Evolutionary conservation across 495 filamentous ascomycete genomes (phyloP), one percentile per base, ranked within the genome.

Genomic region (Aspergillus avenaceus): DNA sequence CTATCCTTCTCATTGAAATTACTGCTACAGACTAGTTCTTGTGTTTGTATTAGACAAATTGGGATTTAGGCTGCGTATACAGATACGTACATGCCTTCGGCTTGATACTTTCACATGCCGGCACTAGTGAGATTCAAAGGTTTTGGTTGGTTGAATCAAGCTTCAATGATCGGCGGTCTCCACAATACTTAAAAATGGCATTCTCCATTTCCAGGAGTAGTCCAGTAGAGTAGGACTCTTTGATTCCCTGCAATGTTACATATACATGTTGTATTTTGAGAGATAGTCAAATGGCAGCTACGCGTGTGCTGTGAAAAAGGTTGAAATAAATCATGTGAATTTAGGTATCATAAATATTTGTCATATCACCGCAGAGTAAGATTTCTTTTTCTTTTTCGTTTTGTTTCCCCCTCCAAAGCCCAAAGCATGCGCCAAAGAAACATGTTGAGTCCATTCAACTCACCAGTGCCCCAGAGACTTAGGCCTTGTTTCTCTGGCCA

Each of bases 401-500:
- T n/a, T n/a, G n/a, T n/a, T n/a, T n/a, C n/a, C n/a, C n/a, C n/a
- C n/a, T n/a, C n/a, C n/a, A n/a, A 50, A 42, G 53, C 40, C 41
- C 45, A 26, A 32, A 49, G 50, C 48, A 56, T 46, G 47, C 50
- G 57, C 53, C 53, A 28, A 27, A 32, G 50, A 27, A 41, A 44
- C 49, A 44, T 41, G 41, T 50, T 45, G 42, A 51, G n/a, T 19
- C 34, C 47, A 54, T 57, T 45, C 29, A 36, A 36, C 23, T 43
- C 37, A 49, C 38, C 14, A 28, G 29, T 36, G n/a, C 22, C 24
- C 31, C 21, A 11, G n/a, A 34, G 14, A 27, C 52, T 44, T 45
- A 58, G 32, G 32, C 46, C 55, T 62, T 61, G 61, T 76, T 75
- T 50, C 91, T 77, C 82, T 93, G 82, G 48, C 92, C 92, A 69